Evolutionary conservation across 1,284 basidiomycete genomes (phyloP).

Genomic region (Wallemia mellicola): DNA sequence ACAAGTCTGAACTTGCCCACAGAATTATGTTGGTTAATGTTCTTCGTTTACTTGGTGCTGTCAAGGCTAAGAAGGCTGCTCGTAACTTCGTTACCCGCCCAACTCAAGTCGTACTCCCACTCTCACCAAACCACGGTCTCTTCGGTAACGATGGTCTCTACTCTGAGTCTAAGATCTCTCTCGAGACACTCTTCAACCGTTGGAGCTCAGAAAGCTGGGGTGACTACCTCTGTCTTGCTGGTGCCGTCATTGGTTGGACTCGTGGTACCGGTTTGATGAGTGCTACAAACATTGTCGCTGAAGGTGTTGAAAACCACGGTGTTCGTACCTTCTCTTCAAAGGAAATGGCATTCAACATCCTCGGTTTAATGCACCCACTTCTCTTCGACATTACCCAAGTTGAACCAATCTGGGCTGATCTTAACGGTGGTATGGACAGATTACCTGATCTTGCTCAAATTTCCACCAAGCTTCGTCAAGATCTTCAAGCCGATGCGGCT

Average conservation of each 20-base stretch:
- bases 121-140: constrained; percentile 90
- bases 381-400: constrained; percentile 99
- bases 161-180: constrained; percentile 90
- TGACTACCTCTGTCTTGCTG: constrained; percentile 88
- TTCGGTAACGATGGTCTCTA: constrained; percentile 96
- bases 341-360: constrained; percentile 99
- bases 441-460: constrained; percentile 80
- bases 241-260: constrained; percentile 95
- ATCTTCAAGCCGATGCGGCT: constrained; percentile 48
- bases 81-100: constrained; percentile 87
- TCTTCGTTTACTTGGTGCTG: constrained; percentile 73
- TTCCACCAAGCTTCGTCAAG: constrained; percentile 52
- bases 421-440: constrained; percentile 91
- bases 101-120: constrained; percentile 84
- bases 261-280: constrained; percentile 96
- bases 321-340: constrained; percentile 94
- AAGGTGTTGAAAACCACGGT: constrained; percentile 73
- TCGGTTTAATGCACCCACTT: constrained; percentile 95
- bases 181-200: constrained; percentile 90
- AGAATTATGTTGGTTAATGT: constrained; percentile 89
- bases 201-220: constrained; percentile 99
- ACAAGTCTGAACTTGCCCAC: constrained; percentile 90
- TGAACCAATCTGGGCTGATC: constrained; percentile 92
- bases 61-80: constrained; percentile 92
- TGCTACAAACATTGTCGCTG: constrained; percentile 76